Evolutionary conservation across 495 filamentous ascomycete genomes (phyloP), one percentile per base, ranked within the genome.

Genomic region (Xylaria castorea): DNA sequence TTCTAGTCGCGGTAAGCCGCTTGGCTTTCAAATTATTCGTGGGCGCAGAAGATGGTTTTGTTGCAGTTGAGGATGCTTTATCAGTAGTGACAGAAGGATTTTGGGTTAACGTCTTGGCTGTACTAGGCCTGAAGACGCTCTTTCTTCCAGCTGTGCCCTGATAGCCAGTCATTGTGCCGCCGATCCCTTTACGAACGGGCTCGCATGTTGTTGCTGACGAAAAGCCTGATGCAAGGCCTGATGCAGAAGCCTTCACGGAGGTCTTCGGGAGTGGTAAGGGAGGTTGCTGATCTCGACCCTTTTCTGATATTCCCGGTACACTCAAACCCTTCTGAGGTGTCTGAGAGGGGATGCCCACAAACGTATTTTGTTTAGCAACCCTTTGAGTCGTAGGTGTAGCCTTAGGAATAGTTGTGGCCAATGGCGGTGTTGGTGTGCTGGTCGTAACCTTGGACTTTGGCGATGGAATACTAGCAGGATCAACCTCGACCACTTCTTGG

Each of bases 131-230:
- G 40, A 72, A 66, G 27, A 22, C 51, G 27, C 62, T 72, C 36
- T 18, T 72, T 51, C 70, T 76, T 61, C 78, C 71, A 18, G 78
- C 78, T n/a, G 78, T 80, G 18, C 78, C 78, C 70, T 76, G 77
- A 38, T 80, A 80, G 11, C 78, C 78, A 22, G 75, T 76, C 64
- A 72, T 67, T 9, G 78, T 76, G n/a, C 60, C 72, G 25, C 70
- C 53, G 9, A 27, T 44, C 18, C 14, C 58, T 61, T 60, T 69
- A 7, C 70, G 65, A 22, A 55, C 27, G 11, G 73, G 66, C 22
- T 12, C 57, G 20, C 8, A 40, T 27, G 61, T 57, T 57, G 72
- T 74, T 30, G 36, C 5, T 18, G 64, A 68, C n/a, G 36, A 25
- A 32, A 55, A n/a, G 25, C 27, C 50, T 14, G 32, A 64, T 27